Evolutionary conservation across 2,329 filamentous ascomycete genomes (phyloP).

Genomic region (Stagonosporopsis chrysanthemi): DNA sequence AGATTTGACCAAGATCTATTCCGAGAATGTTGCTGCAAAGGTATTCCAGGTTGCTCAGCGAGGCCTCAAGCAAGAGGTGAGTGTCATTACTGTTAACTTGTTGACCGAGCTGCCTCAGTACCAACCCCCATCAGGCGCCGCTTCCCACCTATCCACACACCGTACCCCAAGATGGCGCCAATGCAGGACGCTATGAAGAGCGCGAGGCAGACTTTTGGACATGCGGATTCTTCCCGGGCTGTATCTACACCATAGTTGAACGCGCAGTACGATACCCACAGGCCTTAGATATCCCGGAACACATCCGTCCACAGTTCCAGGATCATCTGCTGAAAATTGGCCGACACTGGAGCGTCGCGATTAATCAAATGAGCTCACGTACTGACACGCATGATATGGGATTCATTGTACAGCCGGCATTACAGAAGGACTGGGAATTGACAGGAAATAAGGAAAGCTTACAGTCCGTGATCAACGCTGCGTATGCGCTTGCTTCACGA

Average conservation of each 20-base stretch:
- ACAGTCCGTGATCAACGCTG: slow-evolving; percentile 54
- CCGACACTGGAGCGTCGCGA: slow-evolving; percentile 43
- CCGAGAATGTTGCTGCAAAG: slow-evolving; percentile 42
- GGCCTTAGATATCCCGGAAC: slow-evolving; percentile 29
- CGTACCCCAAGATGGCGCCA: slow-evolving; percentile 38
- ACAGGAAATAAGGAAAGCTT: slow-evolving; percentile 52
- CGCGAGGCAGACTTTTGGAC: slow-evolving; percentile 49
- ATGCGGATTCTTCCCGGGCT: slow-evolving; percentile 47
- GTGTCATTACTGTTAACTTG: neutral
- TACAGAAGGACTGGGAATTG: slow-evolving; percentile 58
- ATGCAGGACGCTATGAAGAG: slow-evolving; percentile 41
- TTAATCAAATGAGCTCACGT: slow-evolving; percentile 44
- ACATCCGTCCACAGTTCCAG: slow-evolving; percentile 28
- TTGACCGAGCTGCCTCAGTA: neutral
- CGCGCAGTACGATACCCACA: slow-evolving; percentile 42
- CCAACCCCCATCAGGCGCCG: slow-evolving; percentile 28
- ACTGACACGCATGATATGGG: slow-evolving; percentile 64
- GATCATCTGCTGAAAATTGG: slow-evolving; percentile 38
- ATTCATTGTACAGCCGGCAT: slow-evolving; percentile 61
- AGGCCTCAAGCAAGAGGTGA: slow-evolving; percentile 35
- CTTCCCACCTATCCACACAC: slow-evolving; percentile 44
- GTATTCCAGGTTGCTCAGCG: slow-evolving; percentile 44
- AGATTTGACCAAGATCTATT: slow-evolving; percentile 38
- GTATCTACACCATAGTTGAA: slow-evolving; percentile 45
- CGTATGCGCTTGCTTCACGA: slow-evolving; percentile 54